Conservation (phyloP, 345 rosid species). For the Adansonia digitata region DNA sequence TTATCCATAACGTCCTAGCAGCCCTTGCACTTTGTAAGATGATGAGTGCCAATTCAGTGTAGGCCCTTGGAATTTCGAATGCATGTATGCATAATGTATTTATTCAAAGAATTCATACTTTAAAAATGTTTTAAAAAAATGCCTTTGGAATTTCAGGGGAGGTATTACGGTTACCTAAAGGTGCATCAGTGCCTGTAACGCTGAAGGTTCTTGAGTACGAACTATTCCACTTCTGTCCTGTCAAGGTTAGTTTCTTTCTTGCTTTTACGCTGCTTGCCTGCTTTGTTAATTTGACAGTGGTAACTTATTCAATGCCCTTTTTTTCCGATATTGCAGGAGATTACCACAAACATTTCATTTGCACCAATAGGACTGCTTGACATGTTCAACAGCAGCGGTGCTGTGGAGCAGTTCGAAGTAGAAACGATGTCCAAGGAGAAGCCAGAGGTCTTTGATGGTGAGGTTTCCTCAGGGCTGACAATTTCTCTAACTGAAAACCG, state of each 20-base stretch:
- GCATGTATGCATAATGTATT: not conserved
- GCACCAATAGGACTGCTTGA: conserved; percentile 84
- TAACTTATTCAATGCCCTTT: conserved; percentile 12
- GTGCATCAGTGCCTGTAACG: conserved; percentile 74
- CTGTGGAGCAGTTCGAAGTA: conserved; percentile 54
- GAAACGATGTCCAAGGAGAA: conserved; percentile 29
- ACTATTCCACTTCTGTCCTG: conserved; percentile 78
- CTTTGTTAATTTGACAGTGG: not conserved
- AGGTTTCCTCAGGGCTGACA: conserved; percentile 37
- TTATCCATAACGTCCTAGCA: not conserved
- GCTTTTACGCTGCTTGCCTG: not conserved
- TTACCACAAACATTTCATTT: conserved; percentile 52
- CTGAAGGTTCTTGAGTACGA: conserved; percentile 82
- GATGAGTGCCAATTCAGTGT: too few species aligned
- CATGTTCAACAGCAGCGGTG: conserved; percentile 88
- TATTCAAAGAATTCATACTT: not conserved
- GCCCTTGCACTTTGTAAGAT: not conserved
- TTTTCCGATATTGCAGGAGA: conserved; percentile 39
- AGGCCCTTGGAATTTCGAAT: too few species aligned
- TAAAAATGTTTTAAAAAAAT: conserved; percentile 7
- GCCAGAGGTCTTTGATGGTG: conserved; percentile 48
- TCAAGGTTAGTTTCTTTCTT: conserved; percentile 41
- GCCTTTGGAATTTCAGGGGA: conserved; percentile 47
- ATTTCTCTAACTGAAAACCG: conserved; percentile 39
- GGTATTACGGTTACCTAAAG: conserved; percentile 61